phyloP scores from a whole-genome alignment of 352 stramenopile genomes.

The Pythium brassicae region DNA sequence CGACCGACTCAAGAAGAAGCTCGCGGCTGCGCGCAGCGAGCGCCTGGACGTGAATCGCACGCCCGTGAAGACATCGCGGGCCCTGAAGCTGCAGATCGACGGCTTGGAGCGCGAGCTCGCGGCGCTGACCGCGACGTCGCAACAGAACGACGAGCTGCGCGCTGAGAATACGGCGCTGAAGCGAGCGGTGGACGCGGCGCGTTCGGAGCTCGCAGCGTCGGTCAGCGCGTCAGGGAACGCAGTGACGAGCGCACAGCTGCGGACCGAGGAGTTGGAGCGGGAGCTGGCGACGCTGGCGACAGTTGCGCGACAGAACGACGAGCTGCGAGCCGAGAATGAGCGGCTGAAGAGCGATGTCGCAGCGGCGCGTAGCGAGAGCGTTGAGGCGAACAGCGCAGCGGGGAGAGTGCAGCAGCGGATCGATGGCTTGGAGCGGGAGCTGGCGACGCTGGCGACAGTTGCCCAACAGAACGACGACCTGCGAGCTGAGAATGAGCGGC shows the following conservation, averaged over 20 bases:
- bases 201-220: not conserved
- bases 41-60: slow-evolving; percentile 19
- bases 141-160: not conserved
- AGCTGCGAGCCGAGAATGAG: not conserved
- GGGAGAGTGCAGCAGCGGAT: slow-evolving; percentile 8
- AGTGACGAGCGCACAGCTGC: not conserved
- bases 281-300: not conserved
- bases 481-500: slow-evolving; percentile 56
- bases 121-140: not conserved
- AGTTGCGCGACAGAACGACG: not conserved
- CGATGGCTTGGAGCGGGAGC: slow-evolving; percentile 28
- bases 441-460: slow-evolving; percentile 29
- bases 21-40: slow-evolving; percentile 33
- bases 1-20: slow-evolving; percentile 57
- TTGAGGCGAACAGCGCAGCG: not conserved
- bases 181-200: not conserved
- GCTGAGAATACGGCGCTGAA: not conserved
- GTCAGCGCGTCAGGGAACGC: not conserved
- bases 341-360: not conserved
- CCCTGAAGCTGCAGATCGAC: slow-evolving; percentile 13
- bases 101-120: slow-evolving; percentile 3
- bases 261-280: not conserved
- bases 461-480: slow-evolving; percentile 45
- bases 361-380: not conserved
- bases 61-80: slow-evolving; percentile 4